Base-by-base conservation (phyloP, 768 basidiomycete species). In the Suillus ampliporus region DNA sequence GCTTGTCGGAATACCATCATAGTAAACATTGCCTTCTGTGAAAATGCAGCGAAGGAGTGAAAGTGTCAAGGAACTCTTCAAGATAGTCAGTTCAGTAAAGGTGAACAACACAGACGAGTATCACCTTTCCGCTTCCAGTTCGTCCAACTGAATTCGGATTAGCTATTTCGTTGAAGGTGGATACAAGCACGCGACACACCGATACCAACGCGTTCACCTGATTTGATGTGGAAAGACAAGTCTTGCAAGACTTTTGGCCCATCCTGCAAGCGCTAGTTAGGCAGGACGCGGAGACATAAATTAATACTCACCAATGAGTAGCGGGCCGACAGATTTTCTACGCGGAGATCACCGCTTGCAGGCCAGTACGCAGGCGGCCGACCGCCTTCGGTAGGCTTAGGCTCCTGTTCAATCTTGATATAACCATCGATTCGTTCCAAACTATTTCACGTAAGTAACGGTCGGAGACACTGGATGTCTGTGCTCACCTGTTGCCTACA, bases 331-430 rank as follows among this genome's bases (percentile, higher is more conserved):
- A 88, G 73, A 37, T 82, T 78, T 63, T 88, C 82, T 2, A 86
- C 82, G 4, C 72, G 67, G n/a, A 88, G 74, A 14, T 79, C 74
- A 1, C 87, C 87, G 34, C 82, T 83, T 1, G 86, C 78, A 5
- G 87, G 87, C 87, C 87, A 89, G 61, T 86, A 83, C 0, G 87
- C 87, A 5, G 87, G 86, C 4, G 87, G 87, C n/a, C 79, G 69
- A 3, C 82, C 81, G 7, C 74, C 64, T 31, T 72, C 64, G 0
- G 76, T 77, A 1, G 80, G 64, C 58, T 77, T 74, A 0, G 80
- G 79, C 68, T 89, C 87, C 62, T 85, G 84, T 56, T 86, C 85
- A 46, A 86, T 84, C n/a, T 77, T 72, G 41, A 87, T 70, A 67
- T 87, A 88, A 51, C 82, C 82, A 51, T 82, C 76, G 48, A 88